Conservation (phyloP, 305 asterid genomes). For the Coffea humblotiana region DNA sequence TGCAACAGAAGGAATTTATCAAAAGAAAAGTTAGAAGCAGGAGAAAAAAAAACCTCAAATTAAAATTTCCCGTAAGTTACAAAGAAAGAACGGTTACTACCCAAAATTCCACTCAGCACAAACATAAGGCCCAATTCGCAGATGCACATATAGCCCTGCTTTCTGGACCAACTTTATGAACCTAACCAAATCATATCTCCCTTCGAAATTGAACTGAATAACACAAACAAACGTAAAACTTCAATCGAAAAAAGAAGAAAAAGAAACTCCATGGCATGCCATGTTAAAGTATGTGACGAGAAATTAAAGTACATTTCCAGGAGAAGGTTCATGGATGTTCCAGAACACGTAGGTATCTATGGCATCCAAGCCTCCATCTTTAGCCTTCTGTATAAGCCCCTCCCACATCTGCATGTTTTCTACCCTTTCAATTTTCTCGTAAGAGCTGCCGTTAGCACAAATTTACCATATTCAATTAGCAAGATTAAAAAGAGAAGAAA, state of each 20-base stretch:
- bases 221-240: conserved; percentile 1
- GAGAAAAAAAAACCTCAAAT: background rate
- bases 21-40: conserved; percentile 6
- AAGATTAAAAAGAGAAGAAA: background rate
- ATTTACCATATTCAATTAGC: too few species aligned
- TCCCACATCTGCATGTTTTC: conserved; percentile 91
- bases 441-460: background rate
- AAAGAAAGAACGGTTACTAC: conserved; percentile 33
- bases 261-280: background rate
- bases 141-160: conserved; percentile 79
- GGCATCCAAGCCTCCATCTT: conserved; percentile 90
- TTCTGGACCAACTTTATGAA: conserved; percentile 75
- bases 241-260: background rate
- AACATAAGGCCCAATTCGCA: conserved; percentile 93
- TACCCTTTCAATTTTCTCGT: background rate
- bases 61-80: background rate
- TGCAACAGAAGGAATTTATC: conserved; percentile 31
- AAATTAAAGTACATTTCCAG: conserved; percentile 59
- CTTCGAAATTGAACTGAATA: conserved; percentile 80
- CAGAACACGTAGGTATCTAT: conserved; percentile 93
- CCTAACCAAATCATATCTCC: conserved; percentile 71
- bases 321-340: conserved; percentile 92
- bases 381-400: conserved; percentile 86
- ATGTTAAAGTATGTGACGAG: background rate
- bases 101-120: conserved; percentile 99